Conservation (phyloP, 2,329 filamentous ascomycete genomes). For the Bimuria novae-zelandiae region DNA sequence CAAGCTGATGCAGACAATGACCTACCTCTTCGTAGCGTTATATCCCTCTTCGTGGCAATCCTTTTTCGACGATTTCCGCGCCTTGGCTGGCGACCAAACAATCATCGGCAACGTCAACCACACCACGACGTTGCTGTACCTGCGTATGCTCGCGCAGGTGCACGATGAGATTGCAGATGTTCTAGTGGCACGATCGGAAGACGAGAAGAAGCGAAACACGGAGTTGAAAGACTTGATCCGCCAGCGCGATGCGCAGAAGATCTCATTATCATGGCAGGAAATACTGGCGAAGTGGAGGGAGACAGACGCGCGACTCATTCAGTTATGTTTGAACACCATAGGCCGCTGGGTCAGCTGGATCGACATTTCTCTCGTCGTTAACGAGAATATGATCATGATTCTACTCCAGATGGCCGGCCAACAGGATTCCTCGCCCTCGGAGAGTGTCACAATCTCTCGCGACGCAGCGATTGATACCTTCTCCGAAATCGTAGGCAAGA, state of each 20-base stretch:
- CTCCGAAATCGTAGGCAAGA: slow-evolving; percentile 95
- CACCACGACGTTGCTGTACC: slow-evolving; percentile 79
- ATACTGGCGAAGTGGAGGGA: slow-evolving; percentile 78
- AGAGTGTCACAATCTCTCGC: slow-evolving; percentile 71
- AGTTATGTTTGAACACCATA: slow-evolving; percentile 88
- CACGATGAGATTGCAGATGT: slow-evolving; percentile 98
- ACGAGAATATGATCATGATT: slow-evolving; percentile 75
- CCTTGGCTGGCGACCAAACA: slow-evolving; percentile 69
- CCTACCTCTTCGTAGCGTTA: slow-evolving; percentile 85
- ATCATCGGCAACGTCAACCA: slow-evolving; percentile 67
- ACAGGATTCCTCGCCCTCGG: slow-evolving; percentile 62
- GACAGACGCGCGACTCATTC: slow-evolving; percentile 71
- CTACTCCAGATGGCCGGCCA: slow-evolving; percentile 86
- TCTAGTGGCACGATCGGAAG: slow-evolving; percentile 75
- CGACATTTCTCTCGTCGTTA: slow-evolving; percentile 91
- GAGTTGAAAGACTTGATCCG: slow-evolving; percentile 90
- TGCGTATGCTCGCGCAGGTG: slow-evolving; percentile 84
- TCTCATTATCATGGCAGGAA: slow-evolving; percentile 89
- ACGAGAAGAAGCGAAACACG: slow-evolving; percentile 82
- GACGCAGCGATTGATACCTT: slow-evolving; percentile 93
- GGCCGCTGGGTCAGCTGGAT: slow-evolving; percentile 99
- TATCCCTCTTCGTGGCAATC: slow-evolving; percentile 86
- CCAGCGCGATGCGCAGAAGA: slow-evolving; percentile 83
- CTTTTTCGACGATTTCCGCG: slow-evolving; percentile 89
- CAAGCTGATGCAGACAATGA: slow-evolving; percentile 95